A percentile compares a stretch with the other conserved stretches of the same genome.
These are phyloP conservation scores for Acanthochlamys bracteata DNA, from an alignment of 106 monocot genomes.

Conservation along the genomic window DNA sequence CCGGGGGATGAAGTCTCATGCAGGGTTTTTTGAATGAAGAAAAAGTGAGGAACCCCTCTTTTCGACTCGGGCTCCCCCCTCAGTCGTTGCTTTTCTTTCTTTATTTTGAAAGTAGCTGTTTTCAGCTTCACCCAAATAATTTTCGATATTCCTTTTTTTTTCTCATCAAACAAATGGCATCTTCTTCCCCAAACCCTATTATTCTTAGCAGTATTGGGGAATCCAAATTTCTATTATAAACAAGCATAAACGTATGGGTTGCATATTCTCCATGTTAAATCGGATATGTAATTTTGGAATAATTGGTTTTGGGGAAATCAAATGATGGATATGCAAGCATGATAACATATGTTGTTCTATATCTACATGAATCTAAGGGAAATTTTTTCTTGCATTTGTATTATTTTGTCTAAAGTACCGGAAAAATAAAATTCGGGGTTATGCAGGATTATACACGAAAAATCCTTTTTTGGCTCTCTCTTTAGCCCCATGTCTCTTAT, in stretches of 20 bases:
- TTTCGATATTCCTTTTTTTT: background rate
- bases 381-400: background rate
- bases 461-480: background rate
- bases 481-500: no score
- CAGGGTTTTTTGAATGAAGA: background rate
- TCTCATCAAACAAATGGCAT: background rate
- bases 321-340: constrained; percentile 1
- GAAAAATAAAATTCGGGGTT: background rate
- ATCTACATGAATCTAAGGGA: no score
- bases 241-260: background rate
- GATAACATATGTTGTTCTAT: no score
- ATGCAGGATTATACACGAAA: background rate
- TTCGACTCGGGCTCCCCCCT: background rate
- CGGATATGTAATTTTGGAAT: background rate
- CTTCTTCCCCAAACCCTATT: no score
- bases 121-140: background rate
- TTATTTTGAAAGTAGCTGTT: background rate
- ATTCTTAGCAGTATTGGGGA: no score
- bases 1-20: background rate
- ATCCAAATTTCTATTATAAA: background rate
- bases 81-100: background rate
- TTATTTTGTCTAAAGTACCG: background rate
- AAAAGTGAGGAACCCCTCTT: background rate
- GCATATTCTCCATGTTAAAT: background rate
- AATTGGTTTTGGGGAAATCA: background rate